These are phyloP conservation scores for Coemansia sp. DNA, from an alignment of 192 early-diverging fungal species.

Conservation along the genomic window DNA sequence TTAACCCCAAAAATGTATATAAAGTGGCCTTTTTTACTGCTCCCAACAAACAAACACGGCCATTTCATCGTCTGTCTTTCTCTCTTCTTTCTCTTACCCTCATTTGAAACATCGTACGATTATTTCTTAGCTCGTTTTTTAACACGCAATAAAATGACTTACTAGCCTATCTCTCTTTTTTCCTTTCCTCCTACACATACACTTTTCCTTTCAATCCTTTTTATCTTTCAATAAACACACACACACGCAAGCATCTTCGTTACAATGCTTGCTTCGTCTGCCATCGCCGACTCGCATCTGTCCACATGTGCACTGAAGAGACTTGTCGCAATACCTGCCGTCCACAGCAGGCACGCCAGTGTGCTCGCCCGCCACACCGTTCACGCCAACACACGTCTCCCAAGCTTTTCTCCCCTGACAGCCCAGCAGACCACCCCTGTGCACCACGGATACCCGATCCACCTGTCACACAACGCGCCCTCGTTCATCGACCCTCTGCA, in stretches of 20 bases:
- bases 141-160: too few relatives aligned
- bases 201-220: too few relatives aligned
- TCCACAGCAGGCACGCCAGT: background rate
- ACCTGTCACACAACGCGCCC: background rate
- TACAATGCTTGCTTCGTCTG: conserved; percentile 3
- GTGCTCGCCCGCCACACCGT: conserved; percentile 1
- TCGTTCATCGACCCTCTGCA: conserved; percentile 28
- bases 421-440: conserved; percentile 1
- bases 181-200: background rate
- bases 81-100: too few relatives aligned
- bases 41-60: too few relatives aligned
- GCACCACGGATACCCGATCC: background rate
- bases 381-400: background rate
- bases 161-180: background rate
- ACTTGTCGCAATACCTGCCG: too few relatives aligned
- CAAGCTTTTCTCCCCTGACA: too few relatives aligned
- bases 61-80: too few relatives aligned
- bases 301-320: too few relatives aligned
- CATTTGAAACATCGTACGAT: too few relatives aligned
- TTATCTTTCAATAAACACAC: background rate
- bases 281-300: background rate
- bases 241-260: background rate
- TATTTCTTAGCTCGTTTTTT: background rate
- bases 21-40: too few relatives aligned
- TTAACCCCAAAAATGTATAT: too few relatives aligned